Conservation (phyloP, 345 rosid genomes). For the Populus deltoides region DNA sequence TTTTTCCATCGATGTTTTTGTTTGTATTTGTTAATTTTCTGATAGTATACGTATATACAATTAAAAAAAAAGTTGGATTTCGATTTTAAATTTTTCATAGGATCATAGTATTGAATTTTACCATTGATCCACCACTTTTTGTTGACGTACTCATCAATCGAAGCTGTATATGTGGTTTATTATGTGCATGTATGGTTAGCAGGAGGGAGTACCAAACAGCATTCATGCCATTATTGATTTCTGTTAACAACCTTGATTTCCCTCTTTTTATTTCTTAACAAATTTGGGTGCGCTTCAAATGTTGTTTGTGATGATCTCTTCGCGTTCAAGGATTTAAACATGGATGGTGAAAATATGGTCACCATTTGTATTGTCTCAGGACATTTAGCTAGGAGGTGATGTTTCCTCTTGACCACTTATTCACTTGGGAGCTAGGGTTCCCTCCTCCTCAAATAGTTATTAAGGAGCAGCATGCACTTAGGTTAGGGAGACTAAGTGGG, state of each 20-base stretch:
- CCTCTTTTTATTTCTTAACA: background rate
- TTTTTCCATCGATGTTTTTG: rapidly evolving
- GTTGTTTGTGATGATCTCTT: background rate
- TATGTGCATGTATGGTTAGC: background rate
- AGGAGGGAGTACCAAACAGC: background rate
- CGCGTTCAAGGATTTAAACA: background rate
- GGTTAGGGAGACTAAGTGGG: background rate
- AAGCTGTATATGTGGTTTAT: background rate
- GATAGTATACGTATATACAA: rapidly evolving
- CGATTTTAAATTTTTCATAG: too few relatives aligned
- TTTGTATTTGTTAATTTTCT: too few relatives aligned
- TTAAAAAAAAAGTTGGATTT: too few relatives aligned
- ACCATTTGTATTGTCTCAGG: background rate
- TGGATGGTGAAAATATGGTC: too few relatives aligned
- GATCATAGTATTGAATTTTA: too few relatives aligned
- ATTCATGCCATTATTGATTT: background rate
- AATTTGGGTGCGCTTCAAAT: background rate
- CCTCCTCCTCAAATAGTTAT: background rate
- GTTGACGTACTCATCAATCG: background rate
- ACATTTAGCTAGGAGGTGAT: background rate
- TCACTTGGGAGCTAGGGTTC: background rate
- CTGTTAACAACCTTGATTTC: background rate
- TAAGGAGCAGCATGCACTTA: background rate
- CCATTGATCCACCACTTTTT: background rate
- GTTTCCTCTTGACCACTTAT: background rate